Conservation (phyloP, 495 filamentous ascomycete genomes). For the Neurospora hispaniola region DNA sequence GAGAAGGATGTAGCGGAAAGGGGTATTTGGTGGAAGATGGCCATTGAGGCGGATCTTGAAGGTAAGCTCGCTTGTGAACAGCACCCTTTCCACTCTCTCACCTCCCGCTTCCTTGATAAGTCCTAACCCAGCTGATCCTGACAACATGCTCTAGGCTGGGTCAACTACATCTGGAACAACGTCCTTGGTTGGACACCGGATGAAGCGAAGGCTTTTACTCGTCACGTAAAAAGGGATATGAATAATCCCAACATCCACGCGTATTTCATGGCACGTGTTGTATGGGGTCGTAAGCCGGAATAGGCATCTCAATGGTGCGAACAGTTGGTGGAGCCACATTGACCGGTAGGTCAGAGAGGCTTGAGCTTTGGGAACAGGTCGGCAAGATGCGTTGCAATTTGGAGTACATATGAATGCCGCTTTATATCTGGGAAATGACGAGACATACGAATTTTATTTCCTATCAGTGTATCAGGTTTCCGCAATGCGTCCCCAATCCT, state of each 20-base stretch:
- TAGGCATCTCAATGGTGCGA: not conserved
- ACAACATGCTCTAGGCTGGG: not conserved
- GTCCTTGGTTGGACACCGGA: constrained; percentile 24
- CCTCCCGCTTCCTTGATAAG: not conserved
- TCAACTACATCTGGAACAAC: not conserved
- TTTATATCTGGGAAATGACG: not conserved
- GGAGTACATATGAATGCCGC: not conserved
- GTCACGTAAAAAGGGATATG: constrained; percentile 23
- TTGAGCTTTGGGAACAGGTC: not conserved
- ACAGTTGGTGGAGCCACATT: not conserved
- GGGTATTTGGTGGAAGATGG: constrained; percentile 25
- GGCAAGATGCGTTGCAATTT: not conserved
- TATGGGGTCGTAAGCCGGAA: constrained; percentile 25
- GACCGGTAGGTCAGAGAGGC: not conserved
- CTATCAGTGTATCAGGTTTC: not conserved
- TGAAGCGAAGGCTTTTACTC: constrained; percentile 25
- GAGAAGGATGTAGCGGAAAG: constrained; percentile 19
- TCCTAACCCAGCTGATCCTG: not conserved
- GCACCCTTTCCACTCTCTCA: constrained; percentile 1
- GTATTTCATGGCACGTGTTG: constrained; percentile 23
- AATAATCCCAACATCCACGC: constrained; percentile 17
- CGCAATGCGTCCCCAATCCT: not conserved
- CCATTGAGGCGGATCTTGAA: constrained; percentile 23
- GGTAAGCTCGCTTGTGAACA: constrained; percentile 12
- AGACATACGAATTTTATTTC: not conserved